Conservation (phyloP, 805 yeast genomes). For the Candida morakotiae region DNA sequence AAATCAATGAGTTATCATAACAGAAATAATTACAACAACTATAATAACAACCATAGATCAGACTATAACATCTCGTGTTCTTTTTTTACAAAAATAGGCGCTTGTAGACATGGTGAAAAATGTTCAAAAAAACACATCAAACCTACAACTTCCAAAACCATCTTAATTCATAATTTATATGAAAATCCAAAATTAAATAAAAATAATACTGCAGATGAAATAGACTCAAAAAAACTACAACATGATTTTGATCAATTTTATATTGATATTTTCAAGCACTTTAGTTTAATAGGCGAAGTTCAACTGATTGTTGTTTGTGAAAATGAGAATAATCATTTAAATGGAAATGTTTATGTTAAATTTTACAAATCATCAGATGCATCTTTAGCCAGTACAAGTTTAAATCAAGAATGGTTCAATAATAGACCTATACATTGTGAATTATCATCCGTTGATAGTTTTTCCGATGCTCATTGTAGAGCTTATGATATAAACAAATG, state of each 20-base stretch:
- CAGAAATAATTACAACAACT: slow-evolving; percentile 1
- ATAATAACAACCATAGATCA: background rate
- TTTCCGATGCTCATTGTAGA: slow-evolving; percentile 71
- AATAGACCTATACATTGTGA: slow-evolving; percentile 77
- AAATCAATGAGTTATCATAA: background rate
- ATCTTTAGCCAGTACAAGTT: slow-evolving; percentile 48
- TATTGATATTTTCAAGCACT: slow-evolving; percentile 70
- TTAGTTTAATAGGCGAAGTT: slow-evolving; percentile 45
- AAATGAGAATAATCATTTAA: slow-evolving; percentile 75
- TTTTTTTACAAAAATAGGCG: slow-evolving; percentile 81
- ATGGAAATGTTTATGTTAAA: slow-evolving; percentile 79
- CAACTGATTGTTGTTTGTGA: slow-evolving; percentile 72
- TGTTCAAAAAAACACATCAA: slow-evolving; percentile 71
- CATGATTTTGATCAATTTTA: slow-evolving; percentile 56
- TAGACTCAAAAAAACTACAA: slow-evolving; percentile 34
- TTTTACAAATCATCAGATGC: slow-evolving; percentile 59
- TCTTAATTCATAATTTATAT: slow-evolving; percentile 62
- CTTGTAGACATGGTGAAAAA: slow-evolving; percentile 88
- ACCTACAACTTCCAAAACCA: slow-evolving; percentile 62
- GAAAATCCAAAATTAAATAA: slow-evolving; percentile 52
- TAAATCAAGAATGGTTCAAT: slow-evolving; percentile 81
- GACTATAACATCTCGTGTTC: slow-evolving; percentile 30
- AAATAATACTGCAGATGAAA: slow-evolving; percentile 24
- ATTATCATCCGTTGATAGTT: slow-evolving; percentile 67
- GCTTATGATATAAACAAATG: slow-evolving; percentile 64